phyloP scores from a whole-genome alignment of 495 filamentous ascomycete species.

The Ramalina peruviana region DNA sequence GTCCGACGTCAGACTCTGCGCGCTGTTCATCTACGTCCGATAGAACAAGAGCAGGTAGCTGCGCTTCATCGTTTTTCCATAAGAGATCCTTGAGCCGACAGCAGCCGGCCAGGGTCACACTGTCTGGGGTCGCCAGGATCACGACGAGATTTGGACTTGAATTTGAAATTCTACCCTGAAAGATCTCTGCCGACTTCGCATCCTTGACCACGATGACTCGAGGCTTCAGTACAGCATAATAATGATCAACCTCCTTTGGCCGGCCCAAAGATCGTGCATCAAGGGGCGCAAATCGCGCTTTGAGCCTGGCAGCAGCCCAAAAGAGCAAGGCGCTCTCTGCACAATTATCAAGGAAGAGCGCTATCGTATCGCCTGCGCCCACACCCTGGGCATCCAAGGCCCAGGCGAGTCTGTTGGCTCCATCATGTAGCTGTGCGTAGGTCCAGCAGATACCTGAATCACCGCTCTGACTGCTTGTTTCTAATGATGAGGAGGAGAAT shows the following conservation, averaged over 20 bases:
- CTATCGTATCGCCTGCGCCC: conserved; percentile 13
- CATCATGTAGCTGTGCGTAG: background rate
- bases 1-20: conserved; percentile 1
- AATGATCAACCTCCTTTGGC: conserved; percentile 9
- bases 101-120: background rate
- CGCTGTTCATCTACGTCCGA: background rate
- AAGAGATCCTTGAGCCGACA: too few relatives aligned
- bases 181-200: background rate
- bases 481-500: background rate
- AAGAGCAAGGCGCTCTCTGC: conserved; percentile 23
- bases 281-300: conserved; percentile 19
- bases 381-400: background rate
- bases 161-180: conserved; percentile 1
- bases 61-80: too few relatives aligned
- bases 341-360: conserved; percentile 20
- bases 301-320: conserved; percentile 20
- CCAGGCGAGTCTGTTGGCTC: background rate
- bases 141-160: background rate
- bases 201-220: conserved; percentile 19
- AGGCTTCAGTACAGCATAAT: conserved; percentile 12
- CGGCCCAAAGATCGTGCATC: conserved; percentile 15
- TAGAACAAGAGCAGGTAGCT: too few relatives aligned
- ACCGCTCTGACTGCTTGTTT: background rate
- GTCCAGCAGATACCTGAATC: background rate
- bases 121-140: background rate